Conservation (phyloP, 192 early-diverging fungal genomes). For the Coemansia guatemalensis region DNA sequence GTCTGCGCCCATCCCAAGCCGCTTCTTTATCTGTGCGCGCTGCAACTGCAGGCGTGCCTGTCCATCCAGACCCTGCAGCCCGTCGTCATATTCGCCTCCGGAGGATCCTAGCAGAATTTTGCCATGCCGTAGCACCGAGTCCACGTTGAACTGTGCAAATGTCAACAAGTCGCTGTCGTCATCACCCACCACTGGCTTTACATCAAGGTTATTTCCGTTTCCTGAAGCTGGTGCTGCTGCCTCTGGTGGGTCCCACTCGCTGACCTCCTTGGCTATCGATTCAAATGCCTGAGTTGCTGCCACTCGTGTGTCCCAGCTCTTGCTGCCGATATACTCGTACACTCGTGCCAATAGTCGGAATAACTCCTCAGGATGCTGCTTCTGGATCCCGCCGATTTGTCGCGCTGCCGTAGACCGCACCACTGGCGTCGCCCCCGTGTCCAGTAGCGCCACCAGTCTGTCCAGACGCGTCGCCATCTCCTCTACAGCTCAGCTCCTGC, state of each 20-base stretch:
- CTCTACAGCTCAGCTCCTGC: neutral
- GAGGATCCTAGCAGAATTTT: constrained; percentile 78
- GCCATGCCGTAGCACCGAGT: constrained; percentile 74
- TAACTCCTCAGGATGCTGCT: constrained; percentile 90
- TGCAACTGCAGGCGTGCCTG: constrained; percentile 81
- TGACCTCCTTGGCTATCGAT: constrained; percentile 86
- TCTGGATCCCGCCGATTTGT: constrained; percentile 94
- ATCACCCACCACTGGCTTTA: constrained; percentile 6
- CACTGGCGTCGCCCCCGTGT: constrained; percentile 87
- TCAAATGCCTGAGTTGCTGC: constrained; percentile 93
- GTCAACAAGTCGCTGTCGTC: constrained; percentile 59
- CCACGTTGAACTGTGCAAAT: constrained; percentile 85
- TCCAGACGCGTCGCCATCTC: constrained; percentile 74
- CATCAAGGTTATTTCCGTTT: constrained; percentile 2
- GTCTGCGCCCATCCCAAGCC: constrained; percentile 84
- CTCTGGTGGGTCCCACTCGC: constrained; percentile 72
- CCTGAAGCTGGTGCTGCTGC: neutral
- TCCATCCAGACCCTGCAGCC: constrained; percentile 69
- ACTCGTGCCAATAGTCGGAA: constrained; percentile 73
- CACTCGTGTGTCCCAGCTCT: constrained; percentile 92
- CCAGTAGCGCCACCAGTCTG: constrained; percentile 87
- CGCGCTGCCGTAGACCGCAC: constrained; percentile 90
- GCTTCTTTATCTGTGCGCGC: constrained; percentile 76
- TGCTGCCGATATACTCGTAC: constrained; percentile 73
- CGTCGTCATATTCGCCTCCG: constrained; percentile 86